Evolutionary conservation across 305 asterid genomes (phyloP), one percentile per base, ranked within the genome.

Genomic region (Fraxinus sp.): DNA sequence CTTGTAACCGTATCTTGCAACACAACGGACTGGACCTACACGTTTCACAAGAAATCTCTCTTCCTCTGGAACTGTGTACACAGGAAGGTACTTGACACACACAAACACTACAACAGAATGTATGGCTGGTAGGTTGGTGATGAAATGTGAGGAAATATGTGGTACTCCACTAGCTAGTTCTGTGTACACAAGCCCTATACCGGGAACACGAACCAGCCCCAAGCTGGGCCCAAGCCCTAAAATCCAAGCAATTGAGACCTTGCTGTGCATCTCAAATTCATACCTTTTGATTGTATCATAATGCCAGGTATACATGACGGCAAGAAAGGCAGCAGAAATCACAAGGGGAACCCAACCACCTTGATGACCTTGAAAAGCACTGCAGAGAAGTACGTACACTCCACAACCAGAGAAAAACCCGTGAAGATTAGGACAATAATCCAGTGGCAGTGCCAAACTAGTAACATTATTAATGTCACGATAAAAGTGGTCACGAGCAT

Each of bases 291-390:
- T 84, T 0, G 91, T 90, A 3, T 97, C 98, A 14, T 91, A 95
- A 82, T 94, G 99, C 98, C 98, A 95, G 70, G 89, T 91, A n/a
- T 83, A 90, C 99, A 95, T 95, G 89, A 95, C 89, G 84, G 90
- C 11, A 49, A 95, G 93, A 84, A 95, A 94, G 33, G 91, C 93
- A 1, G 94, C 94, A 3, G 99, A 92, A 57, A 93, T 94, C 78
- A 89, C 98, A 14, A 95, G 95, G 1, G 99, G 97, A 72, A 95
- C 99, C 98, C 99, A 94, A 33, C 98, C 99, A 5, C 98, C 98
- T 76, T 95, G 99, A 76, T 95, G 32, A 95, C 88, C 88, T 95
- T 95, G 86, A 90, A 90, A 55, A 95, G 92, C 22, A 95, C 97
- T 0, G 99, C 93, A 0, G 98, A 93, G 87, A 93, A 94, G 85